phyloP scores from a whole-genome alignment of 1,139 yeast genomes.

The Hemisphaericaspora xylanilytica region DNA sequence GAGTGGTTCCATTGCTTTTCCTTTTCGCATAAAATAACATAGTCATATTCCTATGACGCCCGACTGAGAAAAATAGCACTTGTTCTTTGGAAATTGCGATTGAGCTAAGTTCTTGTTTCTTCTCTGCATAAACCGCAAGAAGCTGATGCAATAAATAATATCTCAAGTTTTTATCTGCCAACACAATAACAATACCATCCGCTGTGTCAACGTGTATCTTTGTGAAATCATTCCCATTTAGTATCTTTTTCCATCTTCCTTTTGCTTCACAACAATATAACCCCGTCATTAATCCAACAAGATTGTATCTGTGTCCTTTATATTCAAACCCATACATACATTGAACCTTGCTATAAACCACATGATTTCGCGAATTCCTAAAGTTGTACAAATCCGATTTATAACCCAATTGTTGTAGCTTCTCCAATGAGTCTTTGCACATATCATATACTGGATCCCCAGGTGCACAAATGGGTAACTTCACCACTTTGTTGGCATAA shows the following conservation, averaged over 20 bases:
- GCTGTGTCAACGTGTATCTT: slow-evolving; percentile 61
- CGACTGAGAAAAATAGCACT: slow-evolving; percentile 55
- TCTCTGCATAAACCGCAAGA: slow-evolving; percentile 38
- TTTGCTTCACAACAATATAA: slow-evolving; percentile 50
- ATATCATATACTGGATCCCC: slow-evolving; percentile 57
- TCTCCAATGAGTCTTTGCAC: slow-evolving; percentile 20
- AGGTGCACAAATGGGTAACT: slow-evolving; percentile 60
- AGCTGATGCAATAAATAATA: slow-evolving; percentile 57
- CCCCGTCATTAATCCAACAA: slow-evolving; percentile 38
- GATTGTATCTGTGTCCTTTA: slow-evolving; percentile 24
- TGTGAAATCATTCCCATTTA: slow-evolving; percentile 53
- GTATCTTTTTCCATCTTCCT: slow-evolving; percentile 59
- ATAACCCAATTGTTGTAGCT: slow-evolving; percentile 23
- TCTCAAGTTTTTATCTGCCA: slow-evolving; percentile 58
- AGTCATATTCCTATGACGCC: slow-evolving; percentile 57
- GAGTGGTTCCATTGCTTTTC: slow-evolving; percentile 44
- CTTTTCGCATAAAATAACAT: slow-evolving; percentile 56
- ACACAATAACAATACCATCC: slow-evolving; percentile 55
- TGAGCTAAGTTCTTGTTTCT: slow-evolving; percentile 28
- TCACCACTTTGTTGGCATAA: slow-evolving; percentile 48
- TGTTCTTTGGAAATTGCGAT: slow-evolving; percentile 39
- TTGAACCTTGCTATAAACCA: slow-evolving; percentile 28
- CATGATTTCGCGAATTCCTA: slow-evolving; percentile 22
- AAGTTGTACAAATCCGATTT: slow-evolving; percentile 29
- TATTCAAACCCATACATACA: slow-evolving; percentile 28